A percentile compares a stretch with the other conserved stretches of the same genome.
phyloP scores from a whole-genome alignment of 2,329 filamentous ascomycete species.

The Aspergillus sp. region DNA sequence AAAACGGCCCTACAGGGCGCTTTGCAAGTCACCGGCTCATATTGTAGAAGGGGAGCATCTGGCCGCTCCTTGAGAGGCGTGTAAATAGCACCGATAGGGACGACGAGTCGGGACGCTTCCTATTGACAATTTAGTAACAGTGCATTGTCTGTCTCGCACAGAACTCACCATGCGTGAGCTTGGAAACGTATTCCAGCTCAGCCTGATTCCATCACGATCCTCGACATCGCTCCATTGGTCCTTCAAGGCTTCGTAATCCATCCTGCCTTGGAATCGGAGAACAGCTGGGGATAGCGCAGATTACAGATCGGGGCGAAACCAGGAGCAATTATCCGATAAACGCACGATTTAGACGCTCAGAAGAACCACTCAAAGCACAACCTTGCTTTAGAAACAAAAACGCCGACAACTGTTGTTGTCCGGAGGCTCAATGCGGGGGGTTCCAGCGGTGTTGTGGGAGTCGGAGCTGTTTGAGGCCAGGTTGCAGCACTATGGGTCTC shows the following conservation, averaged over 20 bases:
- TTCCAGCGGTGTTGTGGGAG: constrained; percentile 37
- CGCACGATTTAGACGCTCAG: constrained; percentile 21
- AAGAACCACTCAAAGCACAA: constrained; percentile 30
- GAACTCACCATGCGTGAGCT: constrained; percentile 87
- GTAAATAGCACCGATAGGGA: constrained; percentile 93
- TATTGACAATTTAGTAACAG: constrained; percentile 43
- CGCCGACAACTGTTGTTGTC: constrained; percentile 29
- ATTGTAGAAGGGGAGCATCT: constrained; percentile 81
- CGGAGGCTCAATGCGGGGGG: constrained; percentile 28
- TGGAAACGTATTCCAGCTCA: constrained; percentile 99
- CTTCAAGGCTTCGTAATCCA: constrained; percentile 93
- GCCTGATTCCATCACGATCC: constrained; percentile 89
- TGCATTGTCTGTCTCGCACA: background rate
- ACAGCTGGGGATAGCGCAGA: constrained; percentile 20
- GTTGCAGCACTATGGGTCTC: constrained; percentile 43
- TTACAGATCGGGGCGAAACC: constrained; percentile 17
- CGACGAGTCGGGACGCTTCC: constrained; percentile 92
- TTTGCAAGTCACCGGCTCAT: constrained; percentile 97
- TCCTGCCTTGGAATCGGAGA: constrained; percentile 43
- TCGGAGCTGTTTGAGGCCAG: constrained; percentile 42
- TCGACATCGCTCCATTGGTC: constrained; percentile 97
- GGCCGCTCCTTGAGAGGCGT: constrained; percentile 94
- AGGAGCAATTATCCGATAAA: constrained; percentile 19
- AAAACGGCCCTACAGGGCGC: constrained; percentile 91
- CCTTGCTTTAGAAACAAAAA: constrained; percentile 29